phyloP scores from a whole-genome alignment of 225 moss, liverwort and hornwort genomes.

The Asterella californica region DNA sequence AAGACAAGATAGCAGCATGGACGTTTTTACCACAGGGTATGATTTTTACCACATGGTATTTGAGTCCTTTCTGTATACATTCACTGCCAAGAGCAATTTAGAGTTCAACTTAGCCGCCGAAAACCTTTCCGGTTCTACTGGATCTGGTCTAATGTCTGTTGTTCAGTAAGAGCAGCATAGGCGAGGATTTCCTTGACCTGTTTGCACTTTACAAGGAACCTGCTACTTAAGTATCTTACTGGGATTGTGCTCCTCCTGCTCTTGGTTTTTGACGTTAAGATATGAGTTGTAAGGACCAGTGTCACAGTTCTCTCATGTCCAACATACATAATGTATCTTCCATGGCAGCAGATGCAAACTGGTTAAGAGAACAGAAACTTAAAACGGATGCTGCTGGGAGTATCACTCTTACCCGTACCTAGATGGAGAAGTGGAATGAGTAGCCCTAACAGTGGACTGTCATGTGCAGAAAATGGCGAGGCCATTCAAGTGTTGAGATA shows the following conservation, averaged over 20 bases:
- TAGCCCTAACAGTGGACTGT: neutral
- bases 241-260: too few species aligned
- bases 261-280: too few species aligned
- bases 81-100: neutral
- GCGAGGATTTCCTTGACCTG: neutral
- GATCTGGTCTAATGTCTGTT: too few species aligned
- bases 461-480: slow-evolving; percentile 75
- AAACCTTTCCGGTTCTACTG: neutral
- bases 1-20: slow-evolving; percentile 92
- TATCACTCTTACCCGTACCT: too few species aligned
- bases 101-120: neutral
- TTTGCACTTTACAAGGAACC: neutral
- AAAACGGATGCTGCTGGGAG: too few species aligned
- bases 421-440: neutral
- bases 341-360: too few species aligned
- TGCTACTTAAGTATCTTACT: too few species aligned
- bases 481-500: slow-evolving; percentile 92
- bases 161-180: neutral
- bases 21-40: slow-evolving; percentile 66
- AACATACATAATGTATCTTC: too few species aligned
- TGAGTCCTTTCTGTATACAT: neutral
- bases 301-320: too few species aligned
- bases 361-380: too few species aligned
- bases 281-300: too few species aligned
- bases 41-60: neutral